Evolutionary conservation across 2,329 filamentous ascomycete species (phyloP), one percentile per base, ranked within the genome.

Genomic region (Coniochaeta sp.): DNA sequence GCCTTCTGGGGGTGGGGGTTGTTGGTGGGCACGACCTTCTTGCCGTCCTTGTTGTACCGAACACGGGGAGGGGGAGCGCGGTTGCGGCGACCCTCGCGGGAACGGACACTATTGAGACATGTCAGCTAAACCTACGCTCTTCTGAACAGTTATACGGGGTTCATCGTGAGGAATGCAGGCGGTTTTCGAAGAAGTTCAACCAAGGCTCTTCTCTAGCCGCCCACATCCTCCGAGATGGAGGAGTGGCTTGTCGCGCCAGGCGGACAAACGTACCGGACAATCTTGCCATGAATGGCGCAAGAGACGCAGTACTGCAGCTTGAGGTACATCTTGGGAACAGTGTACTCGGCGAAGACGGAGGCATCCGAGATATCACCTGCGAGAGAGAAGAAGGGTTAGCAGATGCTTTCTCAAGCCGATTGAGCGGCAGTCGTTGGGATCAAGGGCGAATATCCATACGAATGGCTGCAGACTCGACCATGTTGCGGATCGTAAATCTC

Each of bases 271-370:
- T 95, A 98, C 93, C 95, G 93, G 82, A 99, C 96, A 81, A 99
- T 99, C 90, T 99, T 99, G 87, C 95, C 95, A 87, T 99, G 95
- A 71, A 99, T 99, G 77, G 95, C 95, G 84, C 95, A 99, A 81
- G 93, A 98, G 77, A 99, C 95, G 81, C 95, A 99, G 91, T 99
- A 99, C 86, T 99, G 95, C 80, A 99, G 89, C 90, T 99, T 99
- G 83, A 99, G 86, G 91, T 99, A 99, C 96, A 99, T 99, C 91
- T 99, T 99, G 83, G 95, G 95, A 76, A 99, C 93, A 72, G 92
- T 93, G 87, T 99, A 99, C 85, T 99, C 95, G 75, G 90, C 81
- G 84, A 98, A 99, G 81, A 99, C 95, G 75, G 95, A 98, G 76
- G 96, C 95, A 80, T 99, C 95, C 70, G 93, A 97, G 84, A 99